phyloP scores from a whole-genome alignment of 768 basidiomycete genomes.

The Phanerodontia chrysosporium region DNA sequence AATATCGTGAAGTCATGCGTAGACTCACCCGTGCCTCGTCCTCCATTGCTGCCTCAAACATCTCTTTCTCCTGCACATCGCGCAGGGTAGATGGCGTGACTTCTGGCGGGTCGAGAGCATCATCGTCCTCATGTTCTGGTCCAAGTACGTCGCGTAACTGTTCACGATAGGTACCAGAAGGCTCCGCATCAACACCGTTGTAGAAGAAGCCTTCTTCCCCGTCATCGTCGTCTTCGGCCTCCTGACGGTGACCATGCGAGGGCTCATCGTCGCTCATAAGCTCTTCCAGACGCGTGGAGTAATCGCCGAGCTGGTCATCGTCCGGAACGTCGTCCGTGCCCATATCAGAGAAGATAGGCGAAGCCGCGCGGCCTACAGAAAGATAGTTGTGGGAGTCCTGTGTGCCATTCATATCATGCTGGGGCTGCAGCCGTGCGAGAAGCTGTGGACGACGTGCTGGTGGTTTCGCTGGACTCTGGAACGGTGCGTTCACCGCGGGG shows the following conservation, averaged over 20 bases:
- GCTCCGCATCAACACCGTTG: constrained; percentile 56
- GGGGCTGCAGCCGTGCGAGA: not conserved
- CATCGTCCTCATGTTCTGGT: constrained; percentile 48
- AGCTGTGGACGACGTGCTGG: not conserved
- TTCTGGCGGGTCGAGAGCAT: constrained; percentile 40
- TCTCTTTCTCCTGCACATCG: constrained; percentile 33
- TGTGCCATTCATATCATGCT: constrained; percentile 24
- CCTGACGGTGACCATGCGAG: constrained; percentile 9
- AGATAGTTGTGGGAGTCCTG: constrained; percentile 6
- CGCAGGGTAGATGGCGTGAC: constrained; percentile 43
- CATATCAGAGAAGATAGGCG: constrained; percentile 33
- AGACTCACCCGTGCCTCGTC: constrained; percentile 33
- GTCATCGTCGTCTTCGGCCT: constrained; percentile 39
- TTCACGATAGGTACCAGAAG: constrained; percentile 54
- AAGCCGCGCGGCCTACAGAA: not conserved
- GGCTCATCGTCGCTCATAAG: constrained; percentile 43
- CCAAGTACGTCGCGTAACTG: constrained; percentile 73
- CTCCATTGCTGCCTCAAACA: constrained; percentile 23
- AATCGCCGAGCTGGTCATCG: constrained; percentile 44
- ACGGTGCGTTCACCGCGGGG: not conserved
- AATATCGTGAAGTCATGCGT: constrained; percentile 16
- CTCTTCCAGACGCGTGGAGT: constrained; percentile 67
- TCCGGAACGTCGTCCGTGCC: constrained; percentile 40
- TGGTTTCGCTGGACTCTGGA: not conserved
- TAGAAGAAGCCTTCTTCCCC: constrained; percentile 70